Evolutionary conservation across 2,329 filamentous ascomycete species (phyloP).

Genomic region (Cercospora sp.): DNA sequence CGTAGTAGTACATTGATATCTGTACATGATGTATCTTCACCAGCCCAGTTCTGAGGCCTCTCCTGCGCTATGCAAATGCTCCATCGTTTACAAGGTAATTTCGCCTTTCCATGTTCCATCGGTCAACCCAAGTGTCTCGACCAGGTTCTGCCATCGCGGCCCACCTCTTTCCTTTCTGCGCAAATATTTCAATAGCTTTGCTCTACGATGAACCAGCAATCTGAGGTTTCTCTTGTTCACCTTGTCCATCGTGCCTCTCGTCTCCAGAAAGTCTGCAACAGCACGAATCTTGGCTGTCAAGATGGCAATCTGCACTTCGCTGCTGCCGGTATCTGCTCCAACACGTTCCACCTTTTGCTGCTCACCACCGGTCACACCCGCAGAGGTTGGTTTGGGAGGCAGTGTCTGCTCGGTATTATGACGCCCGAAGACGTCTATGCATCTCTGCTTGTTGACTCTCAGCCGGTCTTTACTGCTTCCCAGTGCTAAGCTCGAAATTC

Average conservation of each 20-base stretch:
- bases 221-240: constrained; percentile 90
- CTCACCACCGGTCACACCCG: constrained; percentile 23
- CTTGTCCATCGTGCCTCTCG: constrained; percentile 79
- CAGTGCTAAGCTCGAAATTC: constrained; percentile 77
- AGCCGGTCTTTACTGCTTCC: constrained; percentile 75
- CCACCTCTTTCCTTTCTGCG: constrained; percentile 87
- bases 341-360: constrained; percentile 57
- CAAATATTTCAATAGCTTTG: constrained; percentile 86
- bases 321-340: constrained; percentile 91
- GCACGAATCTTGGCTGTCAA: constrained; percentile 90
- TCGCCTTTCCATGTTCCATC: constrained; percentile 89
- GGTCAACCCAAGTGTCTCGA: constrained; percentile 79
- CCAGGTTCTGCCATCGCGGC: constrained; percentile 81
- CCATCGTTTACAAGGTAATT: constrained; percentile 63
- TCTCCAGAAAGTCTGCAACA: constrained; percentile 69
- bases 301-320: constrained; percentile 96
- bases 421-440: constrained; percentile 83
- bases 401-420: constrained; percentile 80
- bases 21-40: constrained; percentile 7
- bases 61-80: constrained; percentile 1
- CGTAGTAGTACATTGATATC: constrained; percentile 11
- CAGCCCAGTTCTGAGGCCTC: not conserved
- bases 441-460: constrained; percentile 79
- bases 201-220: constrained; percentile 80
- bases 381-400: constrained; percentile 54